Evolutionary conservation across 2,329 filamentous ascomycete species (phyloP).

Genomic region (Stachybotrys chlorohalonatus): DNA sequence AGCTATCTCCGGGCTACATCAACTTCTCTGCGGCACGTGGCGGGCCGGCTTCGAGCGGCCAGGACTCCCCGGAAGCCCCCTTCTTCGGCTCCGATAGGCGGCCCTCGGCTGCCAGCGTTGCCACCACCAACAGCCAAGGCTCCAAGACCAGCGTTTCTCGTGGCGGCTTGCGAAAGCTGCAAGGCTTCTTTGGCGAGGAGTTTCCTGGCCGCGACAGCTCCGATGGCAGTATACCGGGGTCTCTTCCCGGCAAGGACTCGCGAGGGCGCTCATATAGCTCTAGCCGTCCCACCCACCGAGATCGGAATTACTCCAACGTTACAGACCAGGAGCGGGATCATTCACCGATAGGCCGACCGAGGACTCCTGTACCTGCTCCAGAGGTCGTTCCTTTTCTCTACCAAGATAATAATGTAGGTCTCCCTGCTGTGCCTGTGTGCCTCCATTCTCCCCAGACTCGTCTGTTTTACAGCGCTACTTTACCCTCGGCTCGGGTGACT

Average conservation of each 20-base stretch:
- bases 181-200: conserved; percentile 90
- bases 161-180: conserved; percentile 71
- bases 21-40: conserved; percentile 32
- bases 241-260: conserved; percentile 43
- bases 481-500: background rate
- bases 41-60: conserved; percentile 31
- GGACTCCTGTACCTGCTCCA: conserved; percentile 78
- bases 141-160: conserved; percentile 65
- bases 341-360: conserved; percentile 63
- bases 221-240: conserved; percentile 54
- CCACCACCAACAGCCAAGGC: conserved; percentile 72
- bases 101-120: conserved; percentile 77
- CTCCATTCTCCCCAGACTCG: too few relatives aligned
- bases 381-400: conserved; percentile 98
- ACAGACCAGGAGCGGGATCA: conserved; percentile 64
- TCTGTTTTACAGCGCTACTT: too few relatives aligned
- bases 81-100: conserved; percentile 65
- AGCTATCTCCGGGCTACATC: conserved; percentile 58
- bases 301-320: conserved; percentile 73
- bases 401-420: conserved; percentile 65
- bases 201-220: conserved; percentile 67
- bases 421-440: background rate
- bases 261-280: conserved; percentile 56
- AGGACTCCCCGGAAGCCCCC: conserved; percentile 52
- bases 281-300: conserved; percentile 48